Evolutionary conservation across 345 rosid species (phyloP).

Genomic region (Brassica cretica): DNA sequence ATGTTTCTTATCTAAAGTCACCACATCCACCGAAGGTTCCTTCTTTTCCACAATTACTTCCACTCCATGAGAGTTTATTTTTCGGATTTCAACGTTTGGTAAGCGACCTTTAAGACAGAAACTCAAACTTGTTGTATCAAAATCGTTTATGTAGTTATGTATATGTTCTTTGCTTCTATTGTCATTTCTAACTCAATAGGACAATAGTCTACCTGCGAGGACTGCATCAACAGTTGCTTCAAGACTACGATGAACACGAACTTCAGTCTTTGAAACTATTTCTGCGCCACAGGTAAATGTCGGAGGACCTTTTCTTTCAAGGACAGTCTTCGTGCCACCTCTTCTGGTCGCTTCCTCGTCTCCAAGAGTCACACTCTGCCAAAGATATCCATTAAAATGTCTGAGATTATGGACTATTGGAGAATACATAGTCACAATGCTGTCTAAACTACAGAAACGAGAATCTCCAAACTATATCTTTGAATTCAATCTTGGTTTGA

Average conservation of each 20-base stretch:
- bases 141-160: background rate
- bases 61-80: conserved; percentile 46
- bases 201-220: conserved; percentile 57
- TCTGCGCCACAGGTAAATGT: conserved; percentile 80
- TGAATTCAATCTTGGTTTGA: background rate
- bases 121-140: too few species aligned
- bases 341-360: conserved; percentile 86
- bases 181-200: background rate
- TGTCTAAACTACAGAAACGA: background rate
- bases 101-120: conserved; percentile 45
- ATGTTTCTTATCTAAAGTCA: conserved; percentile 30
- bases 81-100: conserved; percentile 68
- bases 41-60: conserved; percentile 37
- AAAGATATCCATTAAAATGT: conserved; percentile 28
- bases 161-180: background rate
- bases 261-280: conserved; percentile 75
- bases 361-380: conserved; percentile 83
- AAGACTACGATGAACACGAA: conserved; percentile 84
- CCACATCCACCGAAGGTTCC: conserved; percentile 34
- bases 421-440: background rate
- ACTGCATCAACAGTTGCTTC: conserved; percentile 89
- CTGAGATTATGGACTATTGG: background rate
- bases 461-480: conserved; percentile 1
- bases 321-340: conserved; percentile 84
- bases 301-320: conserved; percentile 87